Percentiles rank a stretch among this genome's conserved stretches.
Evolutionary conservation across 257 asterid species (phyloP).

Genomic region (Solanum rostratum): DNA sequence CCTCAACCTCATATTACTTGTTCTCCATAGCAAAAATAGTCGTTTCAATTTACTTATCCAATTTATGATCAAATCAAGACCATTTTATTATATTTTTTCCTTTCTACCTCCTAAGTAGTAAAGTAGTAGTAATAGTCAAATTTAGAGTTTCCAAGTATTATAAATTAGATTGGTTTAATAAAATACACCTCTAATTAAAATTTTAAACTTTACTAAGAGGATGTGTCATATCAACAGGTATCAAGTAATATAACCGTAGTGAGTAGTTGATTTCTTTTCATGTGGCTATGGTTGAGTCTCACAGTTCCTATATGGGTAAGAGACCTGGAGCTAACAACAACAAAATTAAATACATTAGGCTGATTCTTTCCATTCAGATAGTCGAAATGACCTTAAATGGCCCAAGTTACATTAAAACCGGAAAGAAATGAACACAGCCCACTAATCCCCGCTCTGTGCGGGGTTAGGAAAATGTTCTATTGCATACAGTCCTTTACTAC

Average conservation of each 20-base stretch:
- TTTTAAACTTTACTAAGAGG: neutral
- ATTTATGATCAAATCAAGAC: neutral
- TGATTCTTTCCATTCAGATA: too few relatives aligned
- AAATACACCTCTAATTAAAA: neutral
- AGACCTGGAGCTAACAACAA: too few relatives aligned
- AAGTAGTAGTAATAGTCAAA: neutral
- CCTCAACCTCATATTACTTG: neutral
- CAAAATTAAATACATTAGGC: too few relatives aligned
- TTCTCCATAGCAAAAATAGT: neutral
- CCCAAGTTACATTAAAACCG: too few relatives aligned
- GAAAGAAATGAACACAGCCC: too few relatives aligned
- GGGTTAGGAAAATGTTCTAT: too few relatives aligned
- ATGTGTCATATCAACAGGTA: neutral
- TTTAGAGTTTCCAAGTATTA: neutral
- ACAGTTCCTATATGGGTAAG: neutral
- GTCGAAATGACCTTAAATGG: too few relatives aligned
- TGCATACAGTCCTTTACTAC: too few relatives aligned
- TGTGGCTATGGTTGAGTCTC: neutral
- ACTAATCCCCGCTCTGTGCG: too few relatives aligned
- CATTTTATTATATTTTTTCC: neutral
- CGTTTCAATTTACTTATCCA: neutral
- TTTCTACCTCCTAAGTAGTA: neutral
- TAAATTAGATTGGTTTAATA: too few relatives aligned
- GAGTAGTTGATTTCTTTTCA: neutral
- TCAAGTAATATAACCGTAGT: neutral